Evolutionary conservation across 2,329 filamentous ascomycete species (phyloP).

Genomic region (Aspergillus sp.): DNA sequence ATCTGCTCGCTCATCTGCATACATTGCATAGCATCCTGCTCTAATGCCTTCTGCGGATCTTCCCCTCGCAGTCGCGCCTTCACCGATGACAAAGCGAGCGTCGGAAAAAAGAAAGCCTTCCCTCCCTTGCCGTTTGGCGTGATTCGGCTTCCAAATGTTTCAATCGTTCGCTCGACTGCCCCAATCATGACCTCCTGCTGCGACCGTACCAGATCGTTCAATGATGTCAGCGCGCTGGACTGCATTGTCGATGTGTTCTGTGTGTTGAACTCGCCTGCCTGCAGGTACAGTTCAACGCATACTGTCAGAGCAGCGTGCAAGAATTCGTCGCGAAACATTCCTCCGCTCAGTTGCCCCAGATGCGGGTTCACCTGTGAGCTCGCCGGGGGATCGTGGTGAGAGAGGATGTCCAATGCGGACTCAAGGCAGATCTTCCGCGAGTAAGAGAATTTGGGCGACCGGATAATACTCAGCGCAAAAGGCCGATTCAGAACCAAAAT

Average conservation of each 20-base stretch:
- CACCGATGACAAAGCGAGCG: slow-evolving; percentile 32
- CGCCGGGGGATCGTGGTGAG: slow-evolving; percentile 28
- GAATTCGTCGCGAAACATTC: slow-evolving; percentile 40
- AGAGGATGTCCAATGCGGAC: slow-evolving; percentile 37
- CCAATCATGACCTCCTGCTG: slow-evolving; percentile 34
- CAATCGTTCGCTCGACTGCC: slow-evolving; percentile 31
- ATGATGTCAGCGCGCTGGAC: slow-evolving; percentile 14
- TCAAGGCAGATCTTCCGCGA: slow-evolving; percentile 42
- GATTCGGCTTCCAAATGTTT: slow-evolving; percentile 32
- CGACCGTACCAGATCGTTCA: slow-evolving; percentile 35
- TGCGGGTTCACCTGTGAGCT: slow-evolving; percentile 28
- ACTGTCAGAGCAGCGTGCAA: slow-evolving; percentile 36
- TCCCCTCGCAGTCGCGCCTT: slow-evolving; percentile 35
- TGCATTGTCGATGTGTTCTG: slow-evolving; percentile 12
- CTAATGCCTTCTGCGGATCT: slow-evolving; percentile 28
- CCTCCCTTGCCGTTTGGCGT: slow-evolving; percentile 27
- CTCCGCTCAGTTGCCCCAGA: slow-evolving; percentile 34
- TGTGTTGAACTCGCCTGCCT: slow-evolving; percentile 28
- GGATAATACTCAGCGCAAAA: slow-evolving; percentile 36
- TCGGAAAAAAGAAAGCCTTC: slow-evolving; percentile 35
- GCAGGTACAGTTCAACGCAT: slow-evolving; percentile 35
- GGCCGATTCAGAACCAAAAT: slow-evolving; percentile 56
- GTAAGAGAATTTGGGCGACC: slow-evolving; percentile 38
- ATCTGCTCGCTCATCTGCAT: slow-evolving; percentile 28
- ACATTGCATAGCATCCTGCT: slow-evolving; percentile 22